Conservation (phyloP, 1,139 yeast genomes). For the Lodderomyces oxycetoniae region DNA sequence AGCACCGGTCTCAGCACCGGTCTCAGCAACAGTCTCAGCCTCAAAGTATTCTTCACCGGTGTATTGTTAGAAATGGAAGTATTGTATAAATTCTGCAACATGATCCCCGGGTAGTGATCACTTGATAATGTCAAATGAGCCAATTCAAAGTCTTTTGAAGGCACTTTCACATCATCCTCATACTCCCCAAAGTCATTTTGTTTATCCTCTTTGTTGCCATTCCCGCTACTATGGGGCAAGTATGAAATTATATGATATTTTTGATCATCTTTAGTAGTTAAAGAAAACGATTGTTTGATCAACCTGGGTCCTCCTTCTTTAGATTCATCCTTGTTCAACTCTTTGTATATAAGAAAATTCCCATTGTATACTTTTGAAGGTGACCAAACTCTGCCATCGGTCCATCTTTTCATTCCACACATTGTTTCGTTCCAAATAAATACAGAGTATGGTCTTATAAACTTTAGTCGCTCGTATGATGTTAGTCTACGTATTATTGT, state of each 20-base stretch:
- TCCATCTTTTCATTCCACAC: conserved; percentile 73
- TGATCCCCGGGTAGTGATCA: conserved; percentile 17
- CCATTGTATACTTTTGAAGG: conserved; percentile 63
- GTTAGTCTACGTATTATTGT: conserved; percentile 54
- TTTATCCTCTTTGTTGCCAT: conserved; percentile 11
- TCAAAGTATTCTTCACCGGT: too few relatives aligned
- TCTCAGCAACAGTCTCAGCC: too few relatives aligned
- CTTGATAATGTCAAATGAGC: conserved; percentile 18
- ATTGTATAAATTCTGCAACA: conserved; percentile 1
- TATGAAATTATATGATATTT: conserved; percentile 57
- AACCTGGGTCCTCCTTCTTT: conserved; percentile 34
- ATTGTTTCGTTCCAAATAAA: conserved; percentile 70
- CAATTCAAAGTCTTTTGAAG: conserved; percentile 19
- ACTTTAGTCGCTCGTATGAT: conserved; percentile 47
- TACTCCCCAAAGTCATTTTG: conserved; percentile 1
- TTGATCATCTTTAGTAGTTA: conserved; percentile 45
- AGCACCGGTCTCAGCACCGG: too few relatives aligned
- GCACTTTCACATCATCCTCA: conserved; percentile 10
- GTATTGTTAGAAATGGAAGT: too few relatives aligned
- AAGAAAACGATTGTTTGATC: conserved; percentile 54
- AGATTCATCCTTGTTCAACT: conserved; percentile 38
- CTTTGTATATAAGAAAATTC: conserved; percentile 58
- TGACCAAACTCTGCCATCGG: conserved; percentile 70
- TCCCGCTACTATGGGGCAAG: conserved; percentile 17
- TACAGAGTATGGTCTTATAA: conserved; percentile 55